Percentiles rank a stretch among this genome's conserved stretches.
Evolutionary conservation across 1,284 basidiomycete genomes (phyloP).

Genomic region (Irpex rosettiformis): DNA sequence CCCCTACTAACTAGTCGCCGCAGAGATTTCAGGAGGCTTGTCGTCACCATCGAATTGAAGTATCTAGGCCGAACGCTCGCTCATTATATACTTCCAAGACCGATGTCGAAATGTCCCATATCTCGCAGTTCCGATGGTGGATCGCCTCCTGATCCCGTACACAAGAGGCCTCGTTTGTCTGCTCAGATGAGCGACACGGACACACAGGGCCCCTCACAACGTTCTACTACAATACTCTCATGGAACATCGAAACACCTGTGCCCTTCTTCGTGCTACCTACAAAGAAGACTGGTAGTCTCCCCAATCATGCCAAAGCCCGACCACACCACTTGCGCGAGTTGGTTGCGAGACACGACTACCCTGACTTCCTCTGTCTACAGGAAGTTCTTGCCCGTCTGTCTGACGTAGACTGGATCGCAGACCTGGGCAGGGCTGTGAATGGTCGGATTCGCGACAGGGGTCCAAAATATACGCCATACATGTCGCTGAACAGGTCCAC

Average conservation of each 20-base stretch:
- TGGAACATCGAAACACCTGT: constrained; percentile 26
- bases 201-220: not conserved
- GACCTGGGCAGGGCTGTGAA: constrained; percentile 19
- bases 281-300: constrained; percentile 12
- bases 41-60: too few species aligned
- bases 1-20: too few species aligned
- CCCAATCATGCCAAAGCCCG: constrained; percentile 3
- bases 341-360: constrained; percentile 20
- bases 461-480: constrained; percentile 21
- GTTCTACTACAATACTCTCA: constrained; percentile 18
- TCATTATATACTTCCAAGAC: too few species aligned
- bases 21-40: too few species aligned
- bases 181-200: not conserved
- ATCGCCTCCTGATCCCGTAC: not conserved
- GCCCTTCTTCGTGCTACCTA: constrained; percentile 22
- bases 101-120: not conserved
- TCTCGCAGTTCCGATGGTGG: not conserved
- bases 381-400: constrained; percentile 25
- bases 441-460: constrained; percentile 8
- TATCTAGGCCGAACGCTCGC: too few species aligned
- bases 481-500: constrained; percentile 22
- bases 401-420: constrained; percentile 25
- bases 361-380: constrained; percentile 26
- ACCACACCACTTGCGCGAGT: constrained; percentile 20
- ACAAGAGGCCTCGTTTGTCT: not conserved